Percentiles rank a stretch among this genome's conserved stretches.
These are phyloP conservation scores for Trichoderma virens DNA, from an alignment of 495 filamentous ascomycete species.

Conservation along the genomic window DNA sequence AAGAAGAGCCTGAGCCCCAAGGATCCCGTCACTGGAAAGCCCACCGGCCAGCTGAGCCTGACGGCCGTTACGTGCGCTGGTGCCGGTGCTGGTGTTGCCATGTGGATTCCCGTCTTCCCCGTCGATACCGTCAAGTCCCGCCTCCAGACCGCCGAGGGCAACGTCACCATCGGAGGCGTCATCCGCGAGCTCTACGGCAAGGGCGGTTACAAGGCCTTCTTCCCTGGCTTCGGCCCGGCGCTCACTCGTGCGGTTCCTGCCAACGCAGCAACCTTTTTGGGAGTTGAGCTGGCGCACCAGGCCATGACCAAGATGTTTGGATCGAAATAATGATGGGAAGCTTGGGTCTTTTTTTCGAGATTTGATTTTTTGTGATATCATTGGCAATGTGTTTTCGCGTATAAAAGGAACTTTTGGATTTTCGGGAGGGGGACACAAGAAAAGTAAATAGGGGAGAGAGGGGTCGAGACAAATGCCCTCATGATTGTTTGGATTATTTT, in stretches of 20 bases:
- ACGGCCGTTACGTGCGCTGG: slow-evolving; percentile 79
- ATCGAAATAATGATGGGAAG: neutral
- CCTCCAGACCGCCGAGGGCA: slow-evolving; percentile 85
- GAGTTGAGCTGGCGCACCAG: slow-evolving; percentile 76
- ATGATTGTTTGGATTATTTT: neutral
- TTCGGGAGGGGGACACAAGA: neutral
- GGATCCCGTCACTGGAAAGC: slow-evolving; percentile 64
- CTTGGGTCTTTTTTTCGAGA: neutral
- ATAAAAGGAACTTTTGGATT: neutral
- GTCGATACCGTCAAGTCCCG: slow-evolving; percentile 94
- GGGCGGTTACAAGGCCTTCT: slow-evolving; percentile 89
- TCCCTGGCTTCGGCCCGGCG: slow-evolving; percentile 92
- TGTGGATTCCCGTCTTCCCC: slow-evolving; percentile 99
- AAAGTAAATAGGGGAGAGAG: neutral
- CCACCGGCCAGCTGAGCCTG: slow-evolving; percentile 66
- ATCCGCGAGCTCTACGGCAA: slow-evolving; percentile 67
- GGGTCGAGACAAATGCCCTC: neutral
- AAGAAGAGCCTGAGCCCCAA: slow-evolving; percentile 82
- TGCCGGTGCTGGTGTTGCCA: slow-evolving; percentile 85
- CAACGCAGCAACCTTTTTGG: slow-evolving; percentile 69
- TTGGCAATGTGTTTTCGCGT: neutral
- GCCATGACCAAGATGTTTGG: slow-evolving; percentile 69
- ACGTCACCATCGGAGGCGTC: slow-evolving; percentile 72
- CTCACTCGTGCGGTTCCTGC: slow-evolving; percentile 89
- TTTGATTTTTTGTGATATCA: neutral